Evolutionary conservation across 139 green algal genomes (phyloP), one percentile per base, ranked within the genome.

Genomic region (Zygnema circumcarinatum): DNA sequence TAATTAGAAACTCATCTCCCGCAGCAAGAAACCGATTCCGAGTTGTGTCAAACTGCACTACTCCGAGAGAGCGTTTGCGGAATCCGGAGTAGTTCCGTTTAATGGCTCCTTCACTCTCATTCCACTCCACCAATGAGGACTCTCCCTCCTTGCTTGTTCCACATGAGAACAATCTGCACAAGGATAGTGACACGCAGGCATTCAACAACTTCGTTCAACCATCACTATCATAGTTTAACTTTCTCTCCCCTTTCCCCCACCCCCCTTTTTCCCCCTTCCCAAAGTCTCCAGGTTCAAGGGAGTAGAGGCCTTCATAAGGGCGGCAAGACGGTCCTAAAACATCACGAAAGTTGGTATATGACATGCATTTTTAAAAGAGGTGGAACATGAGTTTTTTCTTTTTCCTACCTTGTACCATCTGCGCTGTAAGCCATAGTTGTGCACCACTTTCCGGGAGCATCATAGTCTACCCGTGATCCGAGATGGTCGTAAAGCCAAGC

Each of bases 401-500:
- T n/a, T 3, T 38, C 82, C 36, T 38, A 90, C 81, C 86, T 38
- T 25, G 83, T 88, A 42, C 88, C 88, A 68, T 92, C 88, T 2
- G 88, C 73, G 0, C 73, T 90, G 82, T 92, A 92, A 29, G 36
- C 73, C 83, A 92, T 92, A 52, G 83, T 92, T 36, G 84, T 92
- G 82, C 88, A 92, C 83, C 83, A 90, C 25, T 88, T 87, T 52
- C 88, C 83, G 11, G 88, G 88, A 20, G 88, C 88, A 29, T 87
- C 83, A 36, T 92, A 92, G 52, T 92, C 76, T 16, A 92, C 84
- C 36, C 88, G 75, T 31, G 83, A 87, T 40, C 88, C 88, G 47
- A 90, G 29, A 39, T 90, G 79, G 84, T 92, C 88, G 33, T 92
- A 92, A 79, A 92, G 88, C 88, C 88, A 92, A 36, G 88, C 88